Evolutionary conservation across 192 early-diverging fungal species (phyloP), one percentile per base, ranked within the genome.

Genomic region (Rhizophagus clarus): DNA sequence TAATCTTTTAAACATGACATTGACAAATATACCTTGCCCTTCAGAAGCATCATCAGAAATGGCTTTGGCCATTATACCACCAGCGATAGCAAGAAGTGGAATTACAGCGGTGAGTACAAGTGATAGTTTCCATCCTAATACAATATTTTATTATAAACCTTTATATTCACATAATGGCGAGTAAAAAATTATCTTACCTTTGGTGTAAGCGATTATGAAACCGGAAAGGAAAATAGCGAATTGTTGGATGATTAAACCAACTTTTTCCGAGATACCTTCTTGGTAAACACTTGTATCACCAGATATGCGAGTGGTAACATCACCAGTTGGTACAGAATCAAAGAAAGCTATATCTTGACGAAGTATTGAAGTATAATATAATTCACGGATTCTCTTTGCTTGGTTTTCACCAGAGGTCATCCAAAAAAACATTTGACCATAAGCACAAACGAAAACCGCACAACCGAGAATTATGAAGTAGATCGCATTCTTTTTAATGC

Each of bases 291-390:
- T 91, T 28, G 93, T 96, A 63, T 98, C 96, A 60, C 91, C 89
- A 51, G 95, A 92, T 45, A 98, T 90, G 34, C 96, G 93, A 32
- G 96, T 95, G 7, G 95, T 94, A 60, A 98, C 88, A 73, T 94
- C 93, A 69, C 95, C 96, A 34, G 91, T 89, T 75, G 90, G 89
- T 72, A 89, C 87, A 45, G 84, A 82, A 75, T 98, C 97, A 81
- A 96, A 97, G 92, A 94, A 98, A 22, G 88, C 90, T 56, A 95
- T 91, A 29, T 97, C 93, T 82, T 97, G 96, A 66, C 94, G 89
- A 70, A 98, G 87, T 71, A 97, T 92, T 6, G 93, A 81, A 37
- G 86, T 82, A 40, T 96, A 89, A 79, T 96, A 98, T 37, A 71
- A 74, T 80, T 92, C 86, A 28, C 96, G 88, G 64, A 97, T 89